Conservation (phyloP, 768 basidiomycete genomes). For the Cystofilobasidium bisporidii region DNA sequence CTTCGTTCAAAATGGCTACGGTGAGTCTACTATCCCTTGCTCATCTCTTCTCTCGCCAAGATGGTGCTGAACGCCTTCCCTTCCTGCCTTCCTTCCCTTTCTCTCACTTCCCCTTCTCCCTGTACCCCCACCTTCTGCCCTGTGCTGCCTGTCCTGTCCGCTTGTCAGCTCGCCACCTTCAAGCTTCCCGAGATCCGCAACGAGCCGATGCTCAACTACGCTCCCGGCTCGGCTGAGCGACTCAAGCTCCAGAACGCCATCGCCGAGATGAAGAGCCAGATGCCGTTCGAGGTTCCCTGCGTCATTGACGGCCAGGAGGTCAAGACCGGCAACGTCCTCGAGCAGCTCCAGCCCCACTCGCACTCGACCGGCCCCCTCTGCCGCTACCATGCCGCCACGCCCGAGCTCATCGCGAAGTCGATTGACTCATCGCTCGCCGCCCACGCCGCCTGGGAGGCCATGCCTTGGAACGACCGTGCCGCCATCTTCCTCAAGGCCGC, state of each 20-base stretch:
- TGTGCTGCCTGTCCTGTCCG: too few relatives aligned
- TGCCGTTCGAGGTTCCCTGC: constrained; percentile 88
- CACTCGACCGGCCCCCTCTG: constrained; percentile 79
- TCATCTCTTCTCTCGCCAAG: too few relatives aligned
- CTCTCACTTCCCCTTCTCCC: too few relatives aligned
- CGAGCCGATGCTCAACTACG: constrained; percentile 84
- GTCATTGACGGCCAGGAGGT: constrained; percentile 80
- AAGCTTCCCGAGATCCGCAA: constrained; percentile 76
- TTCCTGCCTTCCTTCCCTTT: too few relatives aligned
- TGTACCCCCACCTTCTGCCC: too few relatives aligned
- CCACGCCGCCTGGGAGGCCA: constrained; percentile 77
- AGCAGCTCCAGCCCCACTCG: constrained; percentile 52
- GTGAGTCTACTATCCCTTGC: too few relatives aligned
- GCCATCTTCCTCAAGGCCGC: constrained; percentile 98
- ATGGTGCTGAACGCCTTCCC: too few relatives aligned
- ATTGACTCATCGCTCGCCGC: constrained; percentile 81
- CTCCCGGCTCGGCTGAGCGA: constrained; percentile 68
- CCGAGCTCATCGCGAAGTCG: constrained; percentile 60
- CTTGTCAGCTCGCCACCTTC: constrained; percentile 67
- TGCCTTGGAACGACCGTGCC: constrained; percentile 95
- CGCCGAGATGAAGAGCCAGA: constrained; percentile 64
- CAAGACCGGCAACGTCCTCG: constrained; percentile 65
- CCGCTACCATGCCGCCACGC: constrained; percentile 78
- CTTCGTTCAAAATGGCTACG: constrained; percentile 31
- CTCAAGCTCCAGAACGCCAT: constrained; percentile 61